These are phyloP conservation scores for Avena sativa DNA, from an alignment of 176 grass and related monocot genomes.

Conservation along the genomic window DNA sequence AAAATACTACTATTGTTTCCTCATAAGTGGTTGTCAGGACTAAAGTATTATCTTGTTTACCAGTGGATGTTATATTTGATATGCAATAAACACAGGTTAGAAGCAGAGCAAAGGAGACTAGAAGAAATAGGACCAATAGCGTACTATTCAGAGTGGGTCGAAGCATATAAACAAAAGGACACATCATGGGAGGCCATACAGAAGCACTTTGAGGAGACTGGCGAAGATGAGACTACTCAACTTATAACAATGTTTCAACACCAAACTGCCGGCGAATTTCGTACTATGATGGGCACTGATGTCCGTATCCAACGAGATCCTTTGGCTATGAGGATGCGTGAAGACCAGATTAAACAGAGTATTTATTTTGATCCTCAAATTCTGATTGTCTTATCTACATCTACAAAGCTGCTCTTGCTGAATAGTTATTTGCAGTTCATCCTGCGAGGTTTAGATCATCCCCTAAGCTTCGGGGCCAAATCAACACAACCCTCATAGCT, in stretches of 20 bases:
- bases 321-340: constrained; percentile 86
- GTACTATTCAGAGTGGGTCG: constrained; percentile 98
- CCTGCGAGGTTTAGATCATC: background rate
- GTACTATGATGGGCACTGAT: constrained; percentile 92
- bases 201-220: constrained; percentile 87
- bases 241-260: constrained; percentile 88
- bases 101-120: constrained; percentile 71
- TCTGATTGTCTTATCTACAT: background rate
- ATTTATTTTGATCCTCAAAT: constrained; percentile 41
- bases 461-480: background rate
- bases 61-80: constrained; percentile 38
- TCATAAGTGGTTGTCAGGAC: constrained; percentile 1
- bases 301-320: constrained; percentile 77
- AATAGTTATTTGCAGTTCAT: constrained; percentile 22
- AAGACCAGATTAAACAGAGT: constrained; percentile 95
- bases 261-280: constrained; percentile 87
- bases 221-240: constrained; percentile 80
- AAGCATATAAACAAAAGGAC: constrained; percentile 78
- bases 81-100: constrained; percentile 70
- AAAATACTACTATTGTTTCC: background rate
- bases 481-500: background rate
- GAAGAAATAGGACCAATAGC: constrained; percentile 90
- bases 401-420: background rate
- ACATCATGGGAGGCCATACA: constrained; percentile 76
- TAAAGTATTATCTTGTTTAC: constrained; percentile 4